Evolutionary conservation across 768 basidiomycete species (phyloP), one percentile per base, ranked within the genome.

Genomic region (Terana coerulea): DNA sequence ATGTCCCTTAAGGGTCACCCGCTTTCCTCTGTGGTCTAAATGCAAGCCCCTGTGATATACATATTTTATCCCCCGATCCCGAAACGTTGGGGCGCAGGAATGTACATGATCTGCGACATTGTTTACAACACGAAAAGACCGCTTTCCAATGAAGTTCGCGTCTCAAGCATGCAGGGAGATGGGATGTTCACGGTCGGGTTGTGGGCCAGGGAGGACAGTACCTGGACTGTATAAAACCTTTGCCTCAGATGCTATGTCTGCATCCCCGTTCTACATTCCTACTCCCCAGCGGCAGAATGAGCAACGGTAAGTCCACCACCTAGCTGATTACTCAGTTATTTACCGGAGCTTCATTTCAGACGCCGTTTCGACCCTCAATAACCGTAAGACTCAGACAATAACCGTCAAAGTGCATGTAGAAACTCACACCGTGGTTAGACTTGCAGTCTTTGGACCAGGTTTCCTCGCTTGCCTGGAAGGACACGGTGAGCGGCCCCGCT

Each of bases 381-480:
- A 76, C 55, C 71, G 75, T 75, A 58, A 45, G 72, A 24, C n/a
- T 12, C 30, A n/a, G 21, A 41, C 34, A 22, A 11, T 25, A 25
- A 42, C 21, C n/a, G n/a, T n/a, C n/a, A n/a, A n/a, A n/a, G n/a
- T n/a, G n/a, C 33, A n/a, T n/a, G 29, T 25, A 9, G 19, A 42
- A 36, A 31, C 26, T 37, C 24, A 7, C 9, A 30, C 11, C 30
- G 26, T 34, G 25, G 48, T 6, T 42, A 86, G 85, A 81, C 64
- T 69, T 88, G 22, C 82, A 84, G 61, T 67, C 65, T n/a, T 67
- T 63, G 34, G 68, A 70, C 12, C 67, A 67, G 29, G 60, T 71
- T 30, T 51, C 75, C 15, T 59, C 76, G 25, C 71, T 86, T 25
- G 80, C 74, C 58, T 88, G 83, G 82, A 60, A 70, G 19, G 80